phyloP scores from a whole-genome alignment of 2,329 filamentous ascomycete species.

The Phymatotrichopsis omnivora region DNA sequence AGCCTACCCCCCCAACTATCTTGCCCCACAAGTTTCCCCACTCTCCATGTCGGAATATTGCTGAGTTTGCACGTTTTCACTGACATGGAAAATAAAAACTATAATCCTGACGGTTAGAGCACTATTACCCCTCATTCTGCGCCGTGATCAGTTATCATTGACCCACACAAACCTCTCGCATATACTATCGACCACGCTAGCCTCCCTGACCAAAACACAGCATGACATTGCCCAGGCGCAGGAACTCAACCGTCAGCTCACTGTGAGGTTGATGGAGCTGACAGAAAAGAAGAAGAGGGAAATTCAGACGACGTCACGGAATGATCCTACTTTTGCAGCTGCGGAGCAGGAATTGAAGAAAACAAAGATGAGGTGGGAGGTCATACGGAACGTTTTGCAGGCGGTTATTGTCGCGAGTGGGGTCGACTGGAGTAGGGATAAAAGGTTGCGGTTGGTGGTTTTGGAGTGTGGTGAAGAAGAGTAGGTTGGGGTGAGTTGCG shows the following conservation, averaged over 20 bases:
- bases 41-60: too few species aligned
- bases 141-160: conserved; percentile 58
- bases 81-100: too few species aligned
- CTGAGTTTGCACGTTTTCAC: too few species aligned
- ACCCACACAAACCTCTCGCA: conserved; percentile 51
- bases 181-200: conserved; percentile 43
- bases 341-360: conserved; percentile 51
- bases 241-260: conserved; percentile 46
- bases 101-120: conserved; percentile 47
- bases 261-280: conserved; percentile 53
- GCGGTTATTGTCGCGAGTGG: conserved; percentile 72
- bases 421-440: conserved; percentile 67
- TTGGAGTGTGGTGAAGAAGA: conserved; percentile 41
- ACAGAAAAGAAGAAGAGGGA: conserved; percentile 47
- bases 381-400: conserved; percentile 59
- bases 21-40: too few species aligned
- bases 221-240: conserved; percentile 42
- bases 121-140: conserved; percentile 54
- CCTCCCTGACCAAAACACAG: conserved; percentile 48
- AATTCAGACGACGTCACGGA: conserved; percentile 32
- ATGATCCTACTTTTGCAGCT: conserved; percentile 44
- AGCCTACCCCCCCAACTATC: too few species aligned
- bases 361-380: conserved; percentile 49
- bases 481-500: conserved; percentile 10
- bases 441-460: conserved; percentile 57